Evolutionary conservation across 148 eudicot genomes (phyloP).

Genomic region (Silene conica): DNA sequence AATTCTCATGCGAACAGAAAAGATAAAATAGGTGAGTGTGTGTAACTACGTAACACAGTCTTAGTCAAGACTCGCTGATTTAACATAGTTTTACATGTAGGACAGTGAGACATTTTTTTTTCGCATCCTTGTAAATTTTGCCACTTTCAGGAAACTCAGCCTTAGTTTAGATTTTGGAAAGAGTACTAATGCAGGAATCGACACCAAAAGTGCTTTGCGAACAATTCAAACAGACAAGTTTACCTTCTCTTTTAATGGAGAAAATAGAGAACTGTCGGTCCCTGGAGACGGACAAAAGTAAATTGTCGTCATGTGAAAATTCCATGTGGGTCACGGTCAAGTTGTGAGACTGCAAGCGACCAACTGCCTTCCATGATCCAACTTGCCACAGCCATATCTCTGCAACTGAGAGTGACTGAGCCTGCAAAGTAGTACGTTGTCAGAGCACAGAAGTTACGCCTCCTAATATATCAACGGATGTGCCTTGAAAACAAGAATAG

Average conservation of each 20-base stretch:
- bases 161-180: not conserved
- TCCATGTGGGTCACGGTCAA: slow-evolving; percentile 92
- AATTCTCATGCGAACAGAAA: not conserved
- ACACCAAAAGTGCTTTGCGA: not conserved
- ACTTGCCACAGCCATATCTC: slow-evolving; percentile 99
- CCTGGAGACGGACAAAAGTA: slow-evolving; percentile 86
- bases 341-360: slow-evolving; percentile 83
- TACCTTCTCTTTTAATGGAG: slow-evolving; percentile 62
- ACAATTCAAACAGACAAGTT: not conserved
- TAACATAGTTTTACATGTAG: no score
- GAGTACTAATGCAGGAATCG: not conserved
- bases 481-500: not conserved
- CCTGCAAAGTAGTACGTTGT: slow-evolving; percentile 41
- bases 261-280: slow-evolving; percentile 89
- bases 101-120: not conserved
- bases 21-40: not conserved
- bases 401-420: slow-evolving; percentile 78
- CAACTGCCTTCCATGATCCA: slow-evolving; percentile 91
- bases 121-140: not conserved
- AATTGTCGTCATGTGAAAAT: slow-evolving; percentile 80
- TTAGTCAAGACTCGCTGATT: not conserved
- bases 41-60: not conserved
- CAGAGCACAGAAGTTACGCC: not conserved
- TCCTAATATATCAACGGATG: no score
- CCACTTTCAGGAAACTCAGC: not conserved